Conservation (phyloP, 495 filamentous ascomycete species). For the Lepidopterella palustris region DNA sequence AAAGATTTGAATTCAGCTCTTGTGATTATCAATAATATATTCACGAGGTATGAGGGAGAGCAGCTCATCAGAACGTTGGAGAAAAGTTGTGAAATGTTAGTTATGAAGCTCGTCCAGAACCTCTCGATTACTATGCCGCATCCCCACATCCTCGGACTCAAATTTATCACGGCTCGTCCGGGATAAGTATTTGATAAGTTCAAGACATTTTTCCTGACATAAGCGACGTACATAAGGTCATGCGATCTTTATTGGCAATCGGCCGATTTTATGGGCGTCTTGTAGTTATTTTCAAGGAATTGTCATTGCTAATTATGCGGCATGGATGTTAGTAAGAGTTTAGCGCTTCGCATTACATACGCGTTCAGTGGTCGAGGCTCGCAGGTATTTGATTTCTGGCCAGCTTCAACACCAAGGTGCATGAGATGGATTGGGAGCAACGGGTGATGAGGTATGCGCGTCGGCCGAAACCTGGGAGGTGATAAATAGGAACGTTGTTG, state of each 20-base stretch:
- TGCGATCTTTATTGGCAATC: too few relatives aligned
- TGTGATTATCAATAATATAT: too few relatives aligned
- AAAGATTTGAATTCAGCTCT: too few relatives aligned
- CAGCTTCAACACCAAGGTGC: neutral
- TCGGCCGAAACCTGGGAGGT: neutral
- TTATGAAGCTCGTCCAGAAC: neutral
- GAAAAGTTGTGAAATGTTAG: neutral
- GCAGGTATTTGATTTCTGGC: neutral
- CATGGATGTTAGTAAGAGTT: neutral
- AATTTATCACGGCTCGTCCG: neutral
- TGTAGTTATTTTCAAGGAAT: too few relatives aligned
- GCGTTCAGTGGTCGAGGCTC: neutral
- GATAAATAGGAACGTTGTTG: neutral
- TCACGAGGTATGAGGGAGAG: too few relatives aligned
- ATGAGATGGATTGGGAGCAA: neutral
- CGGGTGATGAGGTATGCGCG: neutral
- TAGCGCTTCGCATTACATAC: neutral
- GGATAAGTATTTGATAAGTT: neutral
- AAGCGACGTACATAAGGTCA: too few relatives aligned
- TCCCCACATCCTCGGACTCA: neutral
- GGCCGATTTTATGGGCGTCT: too few relatives aligned
- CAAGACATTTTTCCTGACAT: too few relatives aligned
- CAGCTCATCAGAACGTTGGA: too few relatives aligned
- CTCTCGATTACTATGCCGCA: neutral
- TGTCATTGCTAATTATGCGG: neutral